Conservation (phyloP, 257 asterid genomes). For the Solanum sejunctum region DNA sequence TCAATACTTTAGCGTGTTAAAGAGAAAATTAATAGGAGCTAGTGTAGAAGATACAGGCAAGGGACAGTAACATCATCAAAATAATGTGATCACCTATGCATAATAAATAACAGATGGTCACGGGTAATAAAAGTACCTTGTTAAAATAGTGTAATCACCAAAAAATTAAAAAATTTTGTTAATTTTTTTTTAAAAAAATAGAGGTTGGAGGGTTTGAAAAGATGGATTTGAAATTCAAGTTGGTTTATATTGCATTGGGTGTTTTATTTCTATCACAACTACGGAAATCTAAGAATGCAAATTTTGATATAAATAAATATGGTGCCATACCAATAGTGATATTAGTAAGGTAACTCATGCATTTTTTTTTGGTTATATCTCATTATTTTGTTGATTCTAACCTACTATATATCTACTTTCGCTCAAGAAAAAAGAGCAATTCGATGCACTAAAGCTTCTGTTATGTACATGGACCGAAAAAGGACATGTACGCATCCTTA, state of each 20-base stretch:
- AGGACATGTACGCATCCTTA: no score
- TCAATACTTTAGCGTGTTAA: not conserved
- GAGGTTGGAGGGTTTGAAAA: not conserved
- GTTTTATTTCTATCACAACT: not conserved
- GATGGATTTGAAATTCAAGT: not conserved
- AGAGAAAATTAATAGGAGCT: not conserved
- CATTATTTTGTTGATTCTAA: not conserved
- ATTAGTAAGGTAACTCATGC: not conserved
- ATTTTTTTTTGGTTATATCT: not conserved
- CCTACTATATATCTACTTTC: not conserved
- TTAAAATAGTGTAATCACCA: no score
- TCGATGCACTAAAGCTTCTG: no score
- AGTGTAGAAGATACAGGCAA: no score
- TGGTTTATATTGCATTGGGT: not conserved
- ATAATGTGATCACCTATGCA: not conserved
- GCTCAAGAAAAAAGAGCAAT: not conserved
- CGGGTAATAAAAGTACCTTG: constrained; percentile 11
- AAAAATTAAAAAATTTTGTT: no score
- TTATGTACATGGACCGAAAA: no score
- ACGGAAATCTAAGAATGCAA: not conserved
- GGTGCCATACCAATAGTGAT: not conserved
- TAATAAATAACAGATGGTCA: not conserved
- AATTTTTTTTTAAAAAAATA: no score
- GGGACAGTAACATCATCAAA: not conserved
- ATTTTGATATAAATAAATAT: not conserved